A percentile compares a stretch with the other conserved stretches of the same genome.
Evolutionary conservation across 306 rosid genomes (phyloP).

Genomic region (Comarum palustre): DNA sequence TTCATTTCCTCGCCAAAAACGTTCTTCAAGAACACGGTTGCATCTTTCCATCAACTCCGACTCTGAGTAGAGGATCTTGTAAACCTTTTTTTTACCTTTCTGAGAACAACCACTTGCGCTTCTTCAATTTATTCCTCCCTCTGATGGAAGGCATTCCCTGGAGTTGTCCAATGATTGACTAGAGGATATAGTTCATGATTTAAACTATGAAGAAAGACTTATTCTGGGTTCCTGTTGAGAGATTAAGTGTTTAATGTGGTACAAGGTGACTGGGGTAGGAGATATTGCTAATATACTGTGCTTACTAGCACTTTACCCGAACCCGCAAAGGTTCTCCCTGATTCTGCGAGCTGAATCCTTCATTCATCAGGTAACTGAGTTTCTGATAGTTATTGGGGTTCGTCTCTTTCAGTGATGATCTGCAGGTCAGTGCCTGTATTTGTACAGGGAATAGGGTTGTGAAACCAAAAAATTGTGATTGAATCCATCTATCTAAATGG

Average conservation of each 20-base stretch:
- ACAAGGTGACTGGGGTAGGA: slow-evolving; percentile 38
- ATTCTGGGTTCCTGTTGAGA: slow-evolving; percentile 34
- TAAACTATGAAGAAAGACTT: slow-evolving; percentile 27
- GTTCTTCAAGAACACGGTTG: slow-evolving; percentile 76
- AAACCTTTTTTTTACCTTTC: slow-evolving; percentile 4
- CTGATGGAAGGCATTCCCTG: slow-evolving; percentile 17
- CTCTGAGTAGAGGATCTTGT: slow-evolving; percentile 58
- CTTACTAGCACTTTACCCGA: slow-evolving; percentile 19
- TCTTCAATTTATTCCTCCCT: slow-evolving; percentile 11
- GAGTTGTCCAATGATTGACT: slow-evolving; percentile 25
- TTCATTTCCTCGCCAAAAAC: slow-evolving; percentile 97
- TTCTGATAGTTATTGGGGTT: slow-evolving; percentile 28
- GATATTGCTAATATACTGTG: slow-evolving; percentile 19
- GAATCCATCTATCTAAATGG: slow-evolving; percentile 35
- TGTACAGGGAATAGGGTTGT: slow-evolving; percentile 40
- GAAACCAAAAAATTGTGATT: slow-evolving; percentile 13
- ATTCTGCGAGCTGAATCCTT: slow-evolving; percentile 21
- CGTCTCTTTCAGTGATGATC: slow-evolving; percentile 31
- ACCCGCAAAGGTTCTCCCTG: slow-evolving; percentile 21
- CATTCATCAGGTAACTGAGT: not conserved
- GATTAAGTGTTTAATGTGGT: slow-evolving; percentile 24
- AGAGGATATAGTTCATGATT: slow-evolving; percentile 34
- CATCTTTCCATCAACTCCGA: slow-evolving; percentile 79
- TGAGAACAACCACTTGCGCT: slow-evolving; percentile 22
- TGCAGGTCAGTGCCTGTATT: slow-evolving; percentile 41